Evolutionary conservation across 2,329 filamentous ascomycete genomes (phyloP).

Genomic region (Xylariaceae sp.): DNA sequence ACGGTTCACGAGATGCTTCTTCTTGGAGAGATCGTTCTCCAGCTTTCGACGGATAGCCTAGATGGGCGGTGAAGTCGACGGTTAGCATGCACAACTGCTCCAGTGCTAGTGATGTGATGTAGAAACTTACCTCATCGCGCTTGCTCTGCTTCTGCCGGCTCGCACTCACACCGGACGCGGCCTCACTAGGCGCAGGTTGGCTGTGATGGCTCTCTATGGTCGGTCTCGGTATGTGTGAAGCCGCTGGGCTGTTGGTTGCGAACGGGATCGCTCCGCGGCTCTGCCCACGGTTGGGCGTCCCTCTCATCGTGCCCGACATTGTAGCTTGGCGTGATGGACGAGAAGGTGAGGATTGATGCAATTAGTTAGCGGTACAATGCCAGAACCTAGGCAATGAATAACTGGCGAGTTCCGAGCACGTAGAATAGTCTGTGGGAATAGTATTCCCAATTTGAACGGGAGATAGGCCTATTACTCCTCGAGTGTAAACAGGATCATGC

Average conservation of each 20-base stretch:
- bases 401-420: no score
- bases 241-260: slow-evolving; percentile 50
- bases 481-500: no score
- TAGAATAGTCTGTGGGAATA: no score
- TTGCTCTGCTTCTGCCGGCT: slow-evolving; percentile 96
- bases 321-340: slow-evolving; percentile 2
- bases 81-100: no score
- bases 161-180: slow-evolving; percentile 69
- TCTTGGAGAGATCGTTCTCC: slow-evolving; percentile 96
- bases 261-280: slow-evolving; percentile 52
- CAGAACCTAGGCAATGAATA: neutral
- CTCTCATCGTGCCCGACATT: slow-evolving; percentile 62
- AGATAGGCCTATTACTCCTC: no score
- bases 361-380: neutral
- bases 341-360: neutral
- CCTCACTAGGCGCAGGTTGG: slow-evolving; percentile 50
- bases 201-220: slow-evolving; percentile 49
- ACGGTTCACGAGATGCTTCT: slow-evolving; percentile 75
- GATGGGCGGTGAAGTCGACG: no score
- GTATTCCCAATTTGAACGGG: no score
- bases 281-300: slow-evolving; percentile 60
- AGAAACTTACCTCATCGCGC: slow-evolving; percentile 84
- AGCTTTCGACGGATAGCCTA: slow-evolving; percentile 96
- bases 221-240: slow-evolving; percentile 67
- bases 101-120: slow-evolving; percentile 10